These are phyloP conservation scores for Xylaria sp. DNA, from an alignment of 2,329 filamentous ascomycete genomes.

Conservation along the genomic window DNA sequence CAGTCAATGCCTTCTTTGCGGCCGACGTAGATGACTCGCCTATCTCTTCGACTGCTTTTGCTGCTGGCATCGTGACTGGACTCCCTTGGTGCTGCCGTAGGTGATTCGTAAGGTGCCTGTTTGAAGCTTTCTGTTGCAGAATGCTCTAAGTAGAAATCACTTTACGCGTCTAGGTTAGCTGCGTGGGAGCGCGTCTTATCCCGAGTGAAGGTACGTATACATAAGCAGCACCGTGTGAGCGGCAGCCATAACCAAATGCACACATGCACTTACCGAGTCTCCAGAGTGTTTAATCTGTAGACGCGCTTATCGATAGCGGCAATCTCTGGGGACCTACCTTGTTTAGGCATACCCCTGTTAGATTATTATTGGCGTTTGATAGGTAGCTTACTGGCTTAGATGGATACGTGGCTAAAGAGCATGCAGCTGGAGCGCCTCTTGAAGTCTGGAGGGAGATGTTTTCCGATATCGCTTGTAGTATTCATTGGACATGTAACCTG, in stretches of 20 bases:
- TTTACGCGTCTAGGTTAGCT: conserved; percentile 29
- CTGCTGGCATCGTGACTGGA: conserved; percentile 40
- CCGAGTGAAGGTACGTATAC: not conserved
- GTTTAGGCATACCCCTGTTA: too few species aligned
- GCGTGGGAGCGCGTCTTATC: conserved; percentile 21
- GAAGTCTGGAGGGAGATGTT: not conserved
- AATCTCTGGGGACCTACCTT: too few species aligned
- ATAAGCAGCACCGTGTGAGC: not conserved
- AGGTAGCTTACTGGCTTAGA: not conserved
- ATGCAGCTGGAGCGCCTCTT: too few species aligned
- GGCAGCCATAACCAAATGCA: too few species aligned
- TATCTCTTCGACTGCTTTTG: conserved; percentile 42
- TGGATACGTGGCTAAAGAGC: not conserved
- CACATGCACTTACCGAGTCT: too few species aligned
- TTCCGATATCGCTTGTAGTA: not conserved
- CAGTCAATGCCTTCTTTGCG: conserved; percentile 50
- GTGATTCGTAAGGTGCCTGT: not conserved
- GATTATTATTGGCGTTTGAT: too few species aligned
- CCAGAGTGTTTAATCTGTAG: too few species aligned
- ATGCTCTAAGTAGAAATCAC: conserved; percentile 20
- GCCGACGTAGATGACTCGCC: conserved; percentile 59
- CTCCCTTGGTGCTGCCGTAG: too few species aligned
- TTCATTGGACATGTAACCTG: not conserved
- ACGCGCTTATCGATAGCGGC: too few species aligned
- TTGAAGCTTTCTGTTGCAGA: not conserved